These are phyloP conservation scores for Eragrostis curvula DNA, from an alignment of 176 grass and related monocot species.

Conservation along the genomic window DNA sequence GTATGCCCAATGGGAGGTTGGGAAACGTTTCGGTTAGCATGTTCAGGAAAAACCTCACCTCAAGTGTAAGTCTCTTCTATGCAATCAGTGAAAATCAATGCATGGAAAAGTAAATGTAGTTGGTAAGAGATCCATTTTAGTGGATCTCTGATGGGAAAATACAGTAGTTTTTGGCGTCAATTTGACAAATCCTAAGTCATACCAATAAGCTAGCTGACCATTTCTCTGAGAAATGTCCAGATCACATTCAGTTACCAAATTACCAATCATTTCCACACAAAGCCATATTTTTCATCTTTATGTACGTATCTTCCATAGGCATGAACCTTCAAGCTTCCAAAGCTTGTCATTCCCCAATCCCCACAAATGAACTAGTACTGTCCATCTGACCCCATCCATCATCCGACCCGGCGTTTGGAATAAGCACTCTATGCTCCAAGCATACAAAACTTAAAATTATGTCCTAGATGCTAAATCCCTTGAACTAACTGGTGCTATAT, in stretches of 20 bases:
- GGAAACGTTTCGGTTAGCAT: constrained; percentile 17
- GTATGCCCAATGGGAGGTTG: background rate
- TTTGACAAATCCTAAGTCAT: background rate
- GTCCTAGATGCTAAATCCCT: background rate
- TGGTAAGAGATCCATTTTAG: background rate
- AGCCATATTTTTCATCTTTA: background rate
- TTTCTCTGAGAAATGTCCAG: background rate
- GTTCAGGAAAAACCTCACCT: background rate
- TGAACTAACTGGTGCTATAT: background rate
- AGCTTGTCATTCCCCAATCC: background rate
- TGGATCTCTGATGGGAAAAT: background rate
- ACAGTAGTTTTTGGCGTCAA: background rate
- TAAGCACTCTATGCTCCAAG: background rate
- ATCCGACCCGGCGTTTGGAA: background rate
- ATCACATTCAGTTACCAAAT: background rate
- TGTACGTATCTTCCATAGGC: background rate
- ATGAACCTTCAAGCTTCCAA: background rate
- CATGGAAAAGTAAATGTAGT: constrained; percentile 18
- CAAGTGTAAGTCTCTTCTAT: background rate
- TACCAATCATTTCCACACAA: background rate
- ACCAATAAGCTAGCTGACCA: background rate
- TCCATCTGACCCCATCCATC: background rate
- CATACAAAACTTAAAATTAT: background rate
- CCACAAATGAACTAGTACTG: background rate
- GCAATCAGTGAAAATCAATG: constrained; percentile 15